phyloP scores from a whole-genome alignment of 2,329 filamentous ascomycete species.

The Teratosphaeria viscida region DNA sequence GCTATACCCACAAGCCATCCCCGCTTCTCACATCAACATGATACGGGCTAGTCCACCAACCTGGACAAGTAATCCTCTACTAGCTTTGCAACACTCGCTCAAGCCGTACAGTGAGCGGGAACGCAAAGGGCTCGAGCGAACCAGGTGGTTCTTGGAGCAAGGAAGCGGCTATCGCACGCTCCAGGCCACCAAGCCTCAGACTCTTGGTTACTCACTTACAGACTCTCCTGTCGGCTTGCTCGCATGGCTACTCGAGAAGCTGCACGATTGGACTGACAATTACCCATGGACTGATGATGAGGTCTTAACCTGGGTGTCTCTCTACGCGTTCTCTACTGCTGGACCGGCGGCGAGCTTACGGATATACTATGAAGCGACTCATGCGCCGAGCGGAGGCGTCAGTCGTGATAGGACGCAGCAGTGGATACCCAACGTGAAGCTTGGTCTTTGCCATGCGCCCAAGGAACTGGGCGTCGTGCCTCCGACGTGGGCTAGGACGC shows the following conservation, averaged over 20 bases:
- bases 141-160: constrained; percentile 47
- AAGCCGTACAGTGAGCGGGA: constrained; percentile 45
- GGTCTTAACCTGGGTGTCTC: constrained; percentile 61
- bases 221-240: constrained; percentile 62
- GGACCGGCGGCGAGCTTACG: constrained; percentile 56
- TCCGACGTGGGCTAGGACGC: constrained; percentile 45
- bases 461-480: constrained; percentile 47
- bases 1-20: constrained; percentile 47
- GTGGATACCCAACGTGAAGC: constrained; percentile 39
- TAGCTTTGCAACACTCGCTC: constrained; percentile 47
- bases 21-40: constrained; percentile 55
- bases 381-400: constrained; percentile 23
- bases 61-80: constrained; percentile 43
- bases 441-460: constrained; percentile 47
- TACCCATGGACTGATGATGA: constrained; percentile 70
- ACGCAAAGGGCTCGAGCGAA: constrained; percentile 41
- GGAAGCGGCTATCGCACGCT: constrained; percentile 49
- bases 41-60: constrained; percentile 41
- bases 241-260: constrained; percentile 73
- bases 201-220: constrained; percentile 56
- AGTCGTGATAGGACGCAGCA: constrained; percentile 27
- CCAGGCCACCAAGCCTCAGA: constrained; percentile 62
- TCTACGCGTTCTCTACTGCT: constrained; percentile 62
- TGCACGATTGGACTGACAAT: constrained; percentile 59
- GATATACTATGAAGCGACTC: constrained; percentile 62